Conservation (phyloP, 106 monocot genomes). For the Apostasia ramifera region DNA sequence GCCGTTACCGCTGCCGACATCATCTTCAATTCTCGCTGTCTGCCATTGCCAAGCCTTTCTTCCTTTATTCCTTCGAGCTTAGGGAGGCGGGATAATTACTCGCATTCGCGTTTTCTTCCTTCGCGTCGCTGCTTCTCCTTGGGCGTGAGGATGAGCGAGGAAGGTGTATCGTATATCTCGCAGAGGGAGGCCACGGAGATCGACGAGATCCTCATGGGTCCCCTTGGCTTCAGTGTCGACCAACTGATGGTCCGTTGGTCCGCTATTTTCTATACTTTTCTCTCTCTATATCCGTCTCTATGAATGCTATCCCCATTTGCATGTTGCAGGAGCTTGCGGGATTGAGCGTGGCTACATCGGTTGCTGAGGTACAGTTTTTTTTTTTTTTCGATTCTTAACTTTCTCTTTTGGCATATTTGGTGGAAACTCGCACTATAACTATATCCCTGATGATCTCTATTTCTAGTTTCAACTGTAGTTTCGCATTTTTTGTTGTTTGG, state of each 20-base stretch:
- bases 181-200: constrained; percentile 83
- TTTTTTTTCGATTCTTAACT: neutral
- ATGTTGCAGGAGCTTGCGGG: constrained; percentile 58
- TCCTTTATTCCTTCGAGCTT: neutral
- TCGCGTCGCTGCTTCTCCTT: constrained; percentile 7
- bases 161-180: constrained; percentile 42
- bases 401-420: neutral
- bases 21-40: neutral
- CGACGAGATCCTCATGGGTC: constrained; percentile 90
- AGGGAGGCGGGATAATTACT: neutral
- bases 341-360: constrained; percentile 50
- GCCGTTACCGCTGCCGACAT: neutral
- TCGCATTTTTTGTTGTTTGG: no score
- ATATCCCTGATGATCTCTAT: no score
- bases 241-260: constrained; percentile 68
- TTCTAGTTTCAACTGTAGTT: no score
- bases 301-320: neutral
- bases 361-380: constrained; percentile 38
- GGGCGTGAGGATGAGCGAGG: constrained; percentile 16
- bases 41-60: neutral
- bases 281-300: neutral
- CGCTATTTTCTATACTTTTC: neutral
- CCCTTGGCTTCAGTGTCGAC: constrained; percentile 92
- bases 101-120: neutral
- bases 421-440: no score